phyloP scores from a whole-genome alignment of 2,329 filamentous ascomycete genomes.

The Raffaelea albimanens region DNA sequence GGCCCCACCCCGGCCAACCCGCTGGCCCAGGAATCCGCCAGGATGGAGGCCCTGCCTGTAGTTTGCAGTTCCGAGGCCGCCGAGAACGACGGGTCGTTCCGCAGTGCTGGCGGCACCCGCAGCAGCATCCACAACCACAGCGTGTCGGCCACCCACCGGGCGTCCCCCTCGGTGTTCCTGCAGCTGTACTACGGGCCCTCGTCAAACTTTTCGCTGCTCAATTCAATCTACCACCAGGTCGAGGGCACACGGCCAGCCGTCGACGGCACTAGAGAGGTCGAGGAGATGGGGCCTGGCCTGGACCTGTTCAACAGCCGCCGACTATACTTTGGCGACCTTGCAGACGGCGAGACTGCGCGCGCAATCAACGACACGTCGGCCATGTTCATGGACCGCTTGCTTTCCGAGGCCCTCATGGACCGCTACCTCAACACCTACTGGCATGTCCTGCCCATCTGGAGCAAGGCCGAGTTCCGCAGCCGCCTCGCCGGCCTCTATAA shows the following conservation, averaged over 20 bases:
- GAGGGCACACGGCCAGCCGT: conserved; percentile 3
- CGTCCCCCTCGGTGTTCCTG: conserved; percentile 11
- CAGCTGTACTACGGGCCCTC: conserved; percentile 14
- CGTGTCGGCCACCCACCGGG: conserved; percentile 11
- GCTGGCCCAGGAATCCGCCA: background rate
- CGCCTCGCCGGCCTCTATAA: conserved; percentile 8
- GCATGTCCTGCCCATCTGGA: conserved; percentile 12
- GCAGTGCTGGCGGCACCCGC: background rate
- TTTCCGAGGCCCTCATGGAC: conserved; percentile 8
- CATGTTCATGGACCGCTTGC: conserved; percentile 10
- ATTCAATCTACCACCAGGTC: conserved; percentile 11
- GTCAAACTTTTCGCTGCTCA: conserved; percentile 12
- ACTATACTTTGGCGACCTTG: conserved; percentile 13
- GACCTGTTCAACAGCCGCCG: conserved; percentile 13
- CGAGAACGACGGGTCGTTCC: background rate
- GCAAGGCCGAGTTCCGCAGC: conserved; percentile 6
- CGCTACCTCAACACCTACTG: conserved; percentile 10
- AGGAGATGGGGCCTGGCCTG: conserved; percentile 13
- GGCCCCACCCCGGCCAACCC: background rate
- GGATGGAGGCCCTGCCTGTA: background rate
- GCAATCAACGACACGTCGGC: conserved; percentile 2
- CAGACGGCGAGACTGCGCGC: background rate
- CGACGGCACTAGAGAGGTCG: conserved; percentile 4
- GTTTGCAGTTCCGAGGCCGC: background rate
- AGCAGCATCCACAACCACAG: conserved; percentile 8